Base-by-base conservation (phyloP, 208 protist species). In the Leishmania aethiopica region DNA sequence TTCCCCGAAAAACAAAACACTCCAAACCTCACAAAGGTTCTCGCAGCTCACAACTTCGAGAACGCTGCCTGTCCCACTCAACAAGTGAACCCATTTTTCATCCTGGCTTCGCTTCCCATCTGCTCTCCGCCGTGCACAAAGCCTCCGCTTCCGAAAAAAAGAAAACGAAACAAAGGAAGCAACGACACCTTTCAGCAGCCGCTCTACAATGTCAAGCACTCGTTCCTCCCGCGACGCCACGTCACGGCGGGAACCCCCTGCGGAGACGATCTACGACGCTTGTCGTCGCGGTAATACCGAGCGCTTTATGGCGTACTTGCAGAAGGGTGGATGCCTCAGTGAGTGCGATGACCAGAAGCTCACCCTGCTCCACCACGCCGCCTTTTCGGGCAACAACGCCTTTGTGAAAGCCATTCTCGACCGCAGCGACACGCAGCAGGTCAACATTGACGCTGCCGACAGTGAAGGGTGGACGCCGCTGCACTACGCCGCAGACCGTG, bases 401-500 rank as follows among this genome's bases (percentile, higher is more conserved):
- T 81, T 95, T 73, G 84, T 92, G 19, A 79, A 79, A 25, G 53
- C 75, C 28, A 70, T 97, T 69, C 83, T 97, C 22, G 83, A 85
- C 0, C 67, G 75, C 1, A 53, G 81, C 25, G 32, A 78, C n/a
- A 64, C 59, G 72, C 92, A 94, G 73, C 75, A 62, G 15, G 69
- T 94, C 1, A 84, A 92, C 80, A 64, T 96, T 28, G 95, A 98
- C 60, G 91, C 92, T 13, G 73, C 55, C 0, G 95, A 98, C 75
- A 60, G 22, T 13, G 93, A 91, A 35, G 95, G 93, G n/a, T 98
- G 95, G 94, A 97, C 95, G 3, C 83, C 93, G 70, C 80, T 98
- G 74, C 95, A 98, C 84, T 98, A 96, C 83, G 93, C 93, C 5
- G 90, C 90, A 1, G 95, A 96, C 55, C 89, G 91, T n/a, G 95